Base-by-base conservation (phyloP, 768 basidiomycete genomes). In the Termitomyces sp. region DNA sequence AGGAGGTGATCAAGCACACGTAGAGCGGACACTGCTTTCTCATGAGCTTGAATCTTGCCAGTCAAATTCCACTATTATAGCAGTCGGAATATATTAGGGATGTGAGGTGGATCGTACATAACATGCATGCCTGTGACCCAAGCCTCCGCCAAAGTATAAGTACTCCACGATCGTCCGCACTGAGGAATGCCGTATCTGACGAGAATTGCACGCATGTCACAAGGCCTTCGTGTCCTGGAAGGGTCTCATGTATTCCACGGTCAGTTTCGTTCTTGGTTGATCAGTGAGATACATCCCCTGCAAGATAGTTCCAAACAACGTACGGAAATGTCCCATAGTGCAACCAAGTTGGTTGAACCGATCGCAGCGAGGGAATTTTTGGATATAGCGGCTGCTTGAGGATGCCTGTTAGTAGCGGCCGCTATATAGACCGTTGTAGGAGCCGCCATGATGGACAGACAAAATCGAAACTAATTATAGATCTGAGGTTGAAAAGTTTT, bases 171-270 rank as follows among this genome's bases (percentile, higher is more conserved):
- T 91, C 85, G 70, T 97, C 94, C 49, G 87, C 90, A 51, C 84
- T 88, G 38, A 86, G 72, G 58, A 98, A 74, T 4, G 70, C 49
- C 9, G 77, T 70, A 16, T 80, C 70, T 5, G 73, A 67, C 7
- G 86, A 62, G 65, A 93, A 94, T 46, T 83, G 84, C 46, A 94
- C 79, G 47, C 85, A 88, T 22, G 94, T 94, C 22, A 98, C 82
- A 18, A 82, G 66, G 10, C 84, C 85, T 47, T 81, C 71, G 65
- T 95, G 93, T 4, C 87, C 92, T 1, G 86, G 81, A 6, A 98
- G 77, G 1, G 92, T 95, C 55, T 79, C 72, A 20, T 74, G 73
- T 30, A 95, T 77, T 1, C 90, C 87, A 46, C 67, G 68, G 62
- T 84, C 82, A 12, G 63, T 54, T 16, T 67, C 63, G 57, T 79